Base-by-base conservation (phyloP, 2,329 filamentous ascomycete species). In the Capronia americana region DNA sequence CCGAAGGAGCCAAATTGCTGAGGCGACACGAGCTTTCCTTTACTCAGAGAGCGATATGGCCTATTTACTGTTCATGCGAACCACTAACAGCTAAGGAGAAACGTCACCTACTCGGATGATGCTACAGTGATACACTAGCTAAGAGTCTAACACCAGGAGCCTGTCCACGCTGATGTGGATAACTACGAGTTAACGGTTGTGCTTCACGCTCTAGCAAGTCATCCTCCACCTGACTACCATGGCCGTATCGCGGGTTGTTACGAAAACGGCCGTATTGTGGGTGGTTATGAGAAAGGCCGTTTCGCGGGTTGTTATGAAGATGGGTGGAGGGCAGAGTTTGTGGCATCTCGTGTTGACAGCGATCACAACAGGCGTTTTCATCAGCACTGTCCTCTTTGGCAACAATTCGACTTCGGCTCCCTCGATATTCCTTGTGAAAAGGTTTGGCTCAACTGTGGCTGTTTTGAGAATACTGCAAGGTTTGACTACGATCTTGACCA, bases 401-500 rank as follows among this genome's bases (percentile, higher is more conserved):
- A 51, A 51, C n/a, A 4, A 41, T 4, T 41, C 46, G 20, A 23
- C 46, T 51, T 14, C n/a, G 5, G 46, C 46, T 51, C 17, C 20
- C n/a, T 26, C 24, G n/a, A 51, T 14, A 24, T 12, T 4, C n/a
- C 46, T 51, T 26, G 4, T 23, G 2, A 51, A 11, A 51, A 23
- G 8, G 3, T 60, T 60, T 26, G 28, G 57, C 24, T 50, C 57
- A 14, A 44, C 57, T 7, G 23, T 60, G 8, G 28, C 26, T 23
- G 24, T 60, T 10, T 50, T 50, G 30, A 60, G 57, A 48, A 51
- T 51, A 26, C 32, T 60, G 23, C 57, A 60, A 26, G 26, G 57
- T 17, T 26, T 60, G 41, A 60, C 57, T 6, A 50, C 57, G 14
- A 26, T 10, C 14, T 34, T 26, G 14, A 60, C 23, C 17, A 20